Conservation (phyloP, 1,284 basidiomycete species). For the Ganoderma resinaceum region DNA sequence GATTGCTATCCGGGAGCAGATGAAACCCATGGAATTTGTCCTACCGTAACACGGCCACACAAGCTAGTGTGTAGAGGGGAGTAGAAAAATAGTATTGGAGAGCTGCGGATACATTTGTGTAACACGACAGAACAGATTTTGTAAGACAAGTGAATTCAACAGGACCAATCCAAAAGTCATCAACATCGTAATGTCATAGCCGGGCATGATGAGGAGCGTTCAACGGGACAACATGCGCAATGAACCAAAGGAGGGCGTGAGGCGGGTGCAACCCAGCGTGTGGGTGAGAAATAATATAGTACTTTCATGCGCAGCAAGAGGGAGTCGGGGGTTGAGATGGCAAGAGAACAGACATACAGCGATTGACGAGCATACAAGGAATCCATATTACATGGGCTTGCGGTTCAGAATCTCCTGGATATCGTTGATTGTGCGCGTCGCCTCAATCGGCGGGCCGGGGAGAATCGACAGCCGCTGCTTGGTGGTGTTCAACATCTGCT, state of each 20-base stretch:
- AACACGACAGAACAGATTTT: slow-evolving; percentile 32
- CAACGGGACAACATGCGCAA: slow-evolving; percentile 24
- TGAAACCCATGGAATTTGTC: background rate
- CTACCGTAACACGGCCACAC: background rate
- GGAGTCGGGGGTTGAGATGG: background rate
- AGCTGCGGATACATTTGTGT: slow-evolving; percentile 29
- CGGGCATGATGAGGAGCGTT: slow-evolving; percentile 25
- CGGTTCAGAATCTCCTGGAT: slow-evolving; percentile 76
- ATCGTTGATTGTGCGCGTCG: slow-evolving; percentile 73
- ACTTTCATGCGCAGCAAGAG: slow-evolving; percentile 31
- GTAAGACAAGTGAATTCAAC: slow-evolving; percentile 12
- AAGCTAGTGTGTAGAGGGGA: background rate
- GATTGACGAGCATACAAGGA: slow-evolving; percentile 10
- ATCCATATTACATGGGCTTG: slow-evolving; percentile 48
- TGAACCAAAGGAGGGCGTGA: slow-evolving; percentile 16
- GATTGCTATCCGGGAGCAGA: background rate
- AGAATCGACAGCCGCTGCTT: slow-evolving; percentile 80
- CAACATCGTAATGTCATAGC: slow-evolving; percentile 29
- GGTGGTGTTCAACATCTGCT: slow-evolving; percentile 74
- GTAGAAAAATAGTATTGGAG: slow-evolving; percentile 14
- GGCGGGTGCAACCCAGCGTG: slow-evolving; percentile 30
- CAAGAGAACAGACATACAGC: slow-evolving; percentile 16
- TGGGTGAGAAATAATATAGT: slow-evolving; percentile 26
- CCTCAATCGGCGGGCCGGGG: slow-evolving; percentile 71
- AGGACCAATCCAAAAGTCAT: slow-evolving; percentile 24